These are phyloP conservation scores for Protea cynaroides DNA, from an alignment of 164 flowering plant genomes.

Conservation along the genomic window DNA sequence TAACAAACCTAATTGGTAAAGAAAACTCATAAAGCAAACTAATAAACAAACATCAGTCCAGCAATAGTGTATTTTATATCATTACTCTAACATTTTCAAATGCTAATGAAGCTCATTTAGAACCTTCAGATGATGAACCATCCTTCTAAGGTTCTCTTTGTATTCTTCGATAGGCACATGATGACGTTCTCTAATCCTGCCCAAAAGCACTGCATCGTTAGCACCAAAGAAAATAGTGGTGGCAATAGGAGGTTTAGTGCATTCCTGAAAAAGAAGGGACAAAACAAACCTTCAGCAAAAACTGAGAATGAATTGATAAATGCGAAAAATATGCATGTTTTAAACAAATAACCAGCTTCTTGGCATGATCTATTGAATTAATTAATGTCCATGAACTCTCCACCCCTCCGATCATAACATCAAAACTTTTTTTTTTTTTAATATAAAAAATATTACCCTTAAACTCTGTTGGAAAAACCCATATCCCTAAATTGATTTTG, in stretches of 20 bases:
- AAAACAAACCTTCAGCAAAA: neutral
- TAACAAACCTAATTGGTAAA: no score
- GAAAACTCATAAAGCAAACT: no score
- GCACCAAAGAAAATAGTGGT: slow-evolving; percentile 90
- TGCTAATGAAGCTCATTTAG: neutral
- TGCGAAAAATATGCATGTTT: no score
- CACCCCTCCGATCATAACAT: no score
- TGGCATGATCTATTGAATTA: neutral
- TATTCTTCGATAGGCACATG: slow-evolving; percentile 87
- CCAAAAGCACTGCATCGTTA: slow-evolving; percentile 83
- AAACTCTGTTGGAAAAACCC: no score
- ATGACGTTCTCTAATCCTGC: slow-evolving; percentile 57
- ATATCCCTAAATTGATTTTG: no score
- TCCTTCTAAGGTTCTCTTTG: slow-evolving; percentile 62
- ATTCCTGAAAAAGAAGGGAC: slow-evolving; percentile 26
- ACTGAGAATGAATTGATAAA: no score
- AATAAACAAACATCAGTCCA: no score
- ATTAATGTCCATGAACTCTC: neutral
- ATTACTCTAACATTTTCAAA: no score
- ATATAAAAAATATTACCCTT: no score
- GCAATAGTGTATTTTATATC: no score
- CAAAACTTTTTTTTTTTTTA: no score
- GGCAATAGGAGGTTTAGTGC: slow-evolving; percentile 52
- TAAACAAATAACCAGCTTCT: neutral
- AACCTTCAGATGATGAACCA: slow-evolving; percentile 78